Percentiles rank a stretch among this genome's conserved stretches.
Conservation (phyloP, 164 flowering plant species). For the Magnolia changhungtana region DNA sequence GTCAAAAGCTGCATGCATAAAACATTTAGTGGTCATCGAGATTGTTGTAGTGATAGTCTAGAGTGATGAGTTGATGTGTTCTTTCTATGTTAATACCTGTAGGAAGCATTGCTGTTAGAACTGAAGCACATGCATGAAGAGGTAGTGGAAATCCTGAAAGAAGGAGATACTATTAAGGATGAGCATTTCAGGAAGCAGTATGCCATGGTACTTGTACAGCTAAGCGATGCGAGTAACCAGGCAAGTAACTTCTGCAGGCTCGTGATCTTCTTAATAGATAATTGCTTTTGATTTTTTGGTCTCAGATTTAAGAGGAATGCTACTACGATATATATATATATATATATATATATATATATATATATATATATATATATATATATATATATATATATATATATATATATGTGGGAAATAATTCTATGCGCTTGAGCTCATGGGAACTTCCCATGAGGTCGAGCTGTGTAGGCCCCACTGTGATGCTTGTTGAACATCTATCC, state of each 20-base stretch:
- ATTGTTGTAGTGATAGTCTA: background rate
- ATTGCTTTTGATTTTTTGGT: background rate
- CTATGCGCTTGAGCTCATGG: no score
- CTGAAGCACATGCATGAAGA: slow-evolving; percentile 54
- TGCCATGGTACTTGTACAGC: slow-evolving; percentile 54
- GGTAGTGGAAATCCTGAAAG: slow-evolving; percentile 35
- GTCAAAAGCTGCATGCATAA: no score
- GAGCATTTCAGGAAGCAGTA: slow-evolving; percentile 47
- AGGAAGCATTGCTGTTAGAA: slow-evolving; percentile 61
- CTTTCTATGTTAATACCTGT: background rate
- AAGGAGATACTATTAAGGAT: slow-evolving; percentile 42
- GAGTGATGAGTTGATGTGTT: background rate
- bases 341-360: no score
- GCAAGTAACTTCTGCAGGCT: slow-evolving; percentile 22
- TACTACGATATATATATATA: no score
- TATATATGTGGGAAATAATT: no score
- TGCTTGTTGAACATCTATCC: no score
- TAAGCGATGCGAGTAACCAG: slow-evolving; percentile 57
- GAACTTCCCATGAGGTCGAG: no score
- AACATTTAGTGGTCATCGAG: no score
- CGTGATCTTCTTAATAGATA: background rate
- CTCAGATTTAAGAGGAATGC: background rate
- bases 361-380: no score
- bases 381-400: no score
- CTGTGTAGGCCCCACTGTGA: no score